Base-by-base conservation (phyloP, 768 basidiomycete species). In the Boletus reticulatus region DNA sequence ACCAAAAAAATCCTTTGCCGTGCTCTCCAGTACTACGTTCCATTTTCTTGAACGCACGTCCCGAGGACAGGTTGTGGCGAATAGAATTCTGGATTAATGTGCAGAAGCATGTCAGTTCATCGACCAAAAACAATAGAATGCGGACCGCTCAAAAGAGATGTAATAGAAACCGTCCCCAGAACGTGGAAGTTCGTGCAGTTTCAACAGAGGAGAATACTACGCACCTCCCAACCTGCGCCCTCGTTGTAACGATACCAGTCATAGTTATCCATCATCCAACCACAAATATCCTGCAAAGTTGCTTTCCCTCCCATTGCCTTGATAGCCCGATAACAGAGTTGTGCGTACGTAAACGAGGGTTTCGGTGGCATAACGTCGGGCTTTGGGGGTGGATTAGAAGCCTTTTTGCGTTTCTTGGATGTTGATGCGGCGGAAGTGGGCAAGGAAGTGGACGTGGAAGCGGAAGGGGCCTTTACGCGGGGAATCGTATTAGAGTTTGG, bases 1-100 rank as follows among this genome's bases (percentile, higher is more conserved):
- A 88, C 95, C 95, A 98, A 60, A 94, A 92, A 61, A 87, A 93
- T 2, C 94, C 95, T 70, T 96, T 97, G 10, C 92, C 89, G 57
- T 88, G 81, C 76, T 89, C 92, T 55, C 92, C 89, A 7, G 85
- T 83, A 58, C 85, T 88, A 31, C 92, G 80, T 56, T 94, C 91
- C 70, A 92, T 80, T 72, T 98, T 98, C 69, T 90, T 79, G 74
- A 99, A 99, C 0, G 92, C 93, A 46, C 87, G 84, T 67, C 89
- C 88, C 12, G 93, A 92, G 1, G 94, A 95, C n/a, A 99, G 74
- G 68, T 94, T 95, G 66, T 98, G 94, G 20, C 94, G 88, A 44
- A 98, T 88, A 31, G 96, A 96, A 63, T 90, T 94, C 92, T 94
- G 66, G n/a, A 39, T 50, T 48, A 19, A 55, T 38, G 32, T 38